Conservation (phyloP, 345 rosid species). For the Trapa incisa region DNA sequence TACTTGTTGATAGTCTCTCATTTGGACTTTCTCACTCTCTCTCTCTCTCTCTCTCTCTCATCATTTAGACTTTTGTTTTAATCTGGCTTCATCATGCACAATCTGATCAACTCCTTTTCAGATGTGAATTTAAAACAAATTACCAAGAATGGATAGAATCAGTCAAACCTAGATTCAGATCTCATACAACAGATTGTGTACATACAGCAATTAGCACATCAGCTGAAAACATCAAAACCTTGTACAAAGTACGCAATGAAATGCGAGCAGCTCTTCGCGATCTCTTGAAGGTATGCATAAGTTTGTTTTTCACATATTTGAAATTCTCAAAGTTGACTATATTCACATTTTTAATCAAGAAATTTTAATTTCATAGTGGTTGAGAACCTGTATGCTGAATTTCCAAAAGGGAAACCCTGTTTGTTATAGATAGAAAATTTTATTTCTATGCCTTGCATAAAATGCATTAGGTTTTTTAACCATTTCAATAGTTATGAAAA, state of each 20-base stretch:
- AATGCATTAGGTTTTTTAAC: not conserved
- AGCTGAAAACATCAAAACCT: slow-evolving; percentile 37
- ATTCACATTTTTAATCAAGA: not conserved
- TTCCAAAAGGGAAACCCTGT: too few relatives aligned
- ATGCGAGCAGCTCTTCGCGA: slow-evolving; percentile 58
- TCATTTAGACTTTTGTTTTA: not conserved
- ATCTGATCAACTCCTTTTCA: slow-evolving; percentile 20
- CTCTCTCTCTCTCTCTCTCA: not conserved
- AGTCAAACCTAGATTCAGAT: slow-evolving; percentile 60
- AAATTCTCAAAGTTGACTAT: not conserved
- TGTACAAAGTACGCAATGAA: slow-evolving; percentile 66
- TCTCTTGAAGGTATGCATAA: slow-evolving; percentile 56
- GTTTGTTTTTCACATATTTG: not conserved
- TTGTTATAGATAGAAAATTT: not conserved
- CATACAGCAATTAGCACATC: slow-evolving; percentile 40
- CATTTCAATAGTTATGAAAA: not conserved
- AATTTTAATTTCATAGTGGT: not conserved
- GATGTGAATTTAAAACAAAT: slow-evolving; percentile 77
- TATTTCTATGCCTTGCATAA: not conserved
- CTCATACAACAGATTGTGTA: slow-evolving; percentile 41
- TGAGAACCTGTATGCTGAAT: not conserved
- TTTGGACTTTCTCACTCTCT: not conserved
- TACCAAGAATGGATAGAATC: slow-evolving; percentile 79
- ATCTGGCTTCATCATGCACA: slow-evolving; percentile 8
- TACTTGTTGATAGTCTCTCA: not conserved